Percentiles rank a stretch among this genome's conserved stretches.
Evolutionary conservation across 108 stramenopile genomes (phyloP).

Genomic region (Skeletonema potamos): DNA sequence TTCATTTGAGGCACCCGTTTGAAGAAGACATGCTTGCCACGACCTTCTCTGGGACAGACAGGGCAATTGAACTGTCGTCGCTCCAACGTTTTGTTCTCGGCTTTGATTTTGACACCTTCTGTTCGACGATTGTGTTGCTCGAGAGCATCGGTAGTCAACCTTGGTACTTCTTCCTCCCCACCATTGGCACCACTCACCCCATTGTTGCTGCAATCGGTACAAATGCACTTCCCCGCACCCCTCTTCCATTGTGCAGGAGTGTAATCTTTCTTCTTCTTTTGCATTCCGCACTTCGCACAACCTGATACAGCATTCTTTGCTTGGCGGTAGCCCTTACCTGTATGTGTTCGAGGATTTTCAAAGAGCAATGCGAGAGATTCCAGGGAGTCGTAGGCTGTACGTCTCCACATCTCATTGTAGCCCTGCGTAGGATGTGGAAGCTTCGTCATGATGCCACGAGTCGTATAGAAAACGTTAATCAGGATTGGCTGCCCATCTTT

Average conservation of each 20-base stretch:
- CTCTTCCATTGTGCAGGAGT: constrained; percentile 27
- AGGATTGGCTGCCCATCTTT: neutral
- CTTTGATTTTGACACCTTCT: neutral
- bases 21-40: constrained; percentile 43
- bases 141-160: constrained; percentile 10
- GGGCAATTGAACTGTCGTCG: constrained; percentile 56
- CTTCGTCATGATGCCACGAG: constrained; percentile 24
- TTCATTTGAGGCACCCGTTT: constrained; percentile 34
- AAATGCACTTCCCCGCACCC: constrained; percentile 23
- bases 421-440: constrained; percentile 18
- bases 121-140: constrained; percentile 15
- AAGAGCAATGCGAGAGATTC: constrained; percentile 13
- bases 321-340: constrained; percentile 16
- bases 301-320: constrained; percentile 20
- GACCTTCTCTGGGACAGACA: constrained; percentile 31
- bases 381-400: constrained; percentile 12
- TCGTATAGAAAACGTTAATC: constrained; percentile 29
- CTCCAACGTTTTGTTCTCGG: constrained; percentile 23
- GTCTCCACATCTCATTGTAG: constrained; percentile 20
- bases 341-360: constrained; percentile 15
- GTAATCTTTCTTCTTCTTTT: constrained; percentile 19
- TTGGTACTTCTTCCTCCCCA: neutral
- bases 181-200: neutral
- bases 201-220: constrained; percentile 17
- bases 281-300: constrained; percentile 25